Conservation (phyloP, 2,329 filamentous ascomycete species). For the Phialocephala subalpina region DNA sequence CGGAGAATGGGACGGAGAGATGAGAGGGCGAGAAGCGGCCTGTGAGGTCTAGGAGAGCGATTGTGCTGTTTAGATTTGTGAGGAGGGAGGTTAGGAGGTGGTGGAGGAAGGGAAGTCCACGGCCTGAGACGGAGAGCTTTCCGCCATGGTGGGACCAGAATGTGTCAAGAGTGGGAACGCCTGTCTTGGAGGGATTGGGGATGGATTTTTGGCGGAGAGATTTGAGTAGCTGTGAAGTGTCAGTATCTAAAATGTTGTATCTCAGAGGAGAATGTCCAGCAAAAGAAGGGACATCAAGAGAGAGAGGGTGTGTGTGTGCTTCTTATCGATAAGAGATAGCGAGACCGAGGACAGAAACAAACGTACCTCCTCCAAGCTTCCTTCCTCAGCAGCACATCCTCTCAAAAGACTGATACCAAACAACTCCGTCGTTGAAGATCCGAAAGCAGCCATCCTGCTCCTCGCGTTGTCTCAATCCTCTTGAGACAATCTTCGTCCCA, state of each 20-base stretch:
- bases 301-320: constrained; percentile 4
- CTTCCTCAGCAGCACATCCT: constrained; percentile 60
- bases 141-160: constrained; percentile 57
- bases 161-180: constrained; percentile 54
- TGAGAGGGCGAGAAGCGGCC: constrained; percentile 59
- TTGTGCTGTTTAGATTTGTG: constrained; percentile 47
- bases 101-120: constrained; percentile 63
- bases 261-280: neutral
- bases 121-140: constrained; percentile 60
- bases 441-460: constrained; percentile 20
- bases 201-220: constrained; percentile 14
- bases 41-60: constrained; percentile 64
- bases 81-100: constrained; percentile 60
- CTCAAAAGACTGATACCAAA: constrained; percentile 58
- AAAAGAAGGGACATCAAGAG: neutral
- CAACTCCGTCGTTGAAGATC: constrained; percentile 35
- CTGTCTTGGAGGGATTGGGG: constrained; percentile 24
- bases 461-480: neutral
- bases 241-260: constrained; percentile 5
- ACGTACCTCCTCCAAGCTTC: constrained; percentile 65
- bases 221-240: constrained; percentile 24
- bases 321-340: constrained; percentile 8
- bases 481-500: neutral
- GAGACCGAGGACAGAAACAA: constrained; percentile 10
- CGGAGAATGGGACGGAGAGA: constrained; percentile 22